Evolutionary conservation across 305 asterid species (phyloP).

Genomic region (Fraxinus paxiana): DNA sequence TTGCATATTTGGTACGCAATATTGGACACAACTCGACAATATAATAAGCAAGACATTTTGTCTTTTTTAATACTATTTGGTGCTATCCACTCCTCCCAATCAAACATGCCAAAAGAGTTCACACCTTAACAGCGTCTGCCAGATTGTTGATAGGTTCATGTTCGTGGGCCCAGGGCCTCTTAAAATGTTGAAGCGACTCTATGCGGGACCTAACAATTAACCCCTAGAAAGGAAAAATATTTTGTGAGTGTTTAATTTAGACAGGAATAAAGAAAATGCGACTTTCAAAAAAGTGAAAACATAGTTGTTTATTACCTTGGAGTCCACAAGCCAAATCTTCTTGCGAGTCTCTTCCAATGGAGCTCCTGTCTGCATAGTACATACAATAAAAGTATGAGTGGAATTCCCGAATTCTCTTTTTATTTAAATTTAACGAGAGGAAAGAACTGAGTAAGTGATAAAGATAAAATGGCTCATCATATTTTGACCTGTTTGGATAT

Average conservation of each 20-base stretch:
- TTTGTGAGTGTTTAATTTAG: neutral
- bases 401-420: neutral
- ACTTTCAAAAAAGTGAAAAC: neutral
- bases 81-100: neutral
- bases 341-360: conserved; percentile 80
- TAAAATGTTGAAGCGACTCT: conserved; percentile 88
- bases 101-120: neutral
- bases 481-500: conserved; percentile 78
- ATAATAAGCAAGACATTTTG: neutral
- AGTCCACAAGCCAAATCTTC: conserved; percentile 93
- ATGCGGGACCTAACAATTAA: conserved; percentile 72
- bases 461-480: conserved; percentile 17
- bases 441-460: conserved; percentile 4
- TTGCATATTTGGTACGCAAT: neutral
- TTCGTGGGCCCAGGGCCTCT: conserved; percentile 97
- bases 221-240: conserved; percentile 46
- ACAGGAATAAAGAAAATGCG: neutral
- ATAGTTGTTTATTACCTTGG: conserved; percentile 48
- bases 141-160: conserved; percentile 70
- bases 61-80: neutral
- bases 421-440: conserved; percentile 8
- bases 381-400: neutral
- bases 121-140: conserved; percentile 83
- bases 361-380: conserved; percentile 61
- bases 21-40: neutral